phyloP scores from a whole-genome alignment of 148 eudicot genomes.

The Pouteria glomerata region DNA sequence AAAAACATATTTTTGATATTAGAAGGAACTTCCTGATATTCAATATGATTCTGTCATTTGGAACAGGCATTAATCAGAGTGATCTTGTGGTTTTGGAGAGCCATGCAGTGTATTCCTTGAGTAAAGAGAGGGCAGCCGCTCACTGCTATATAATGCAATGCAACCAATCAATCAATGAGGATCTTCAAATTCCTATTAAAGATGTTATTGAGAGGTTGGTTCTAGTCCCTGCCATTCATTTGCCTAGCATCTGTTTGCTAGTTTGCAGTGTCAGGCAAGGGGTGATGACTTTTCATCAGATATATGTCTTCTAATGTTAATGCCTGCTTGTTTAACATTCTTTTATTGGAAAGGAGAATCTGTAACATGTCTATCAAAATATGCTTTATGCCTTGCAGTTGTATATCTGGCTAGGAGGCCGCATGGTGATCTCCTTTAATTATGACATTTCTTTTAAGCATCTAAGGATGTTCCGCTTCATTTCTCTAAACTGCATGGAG shows the following conservation, averaged over 20 bases:
- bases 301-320: background rate
- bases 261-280: background rate
- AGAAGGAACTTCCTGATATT: background rate
- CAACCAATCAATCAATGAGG: conserved; percentile 26
- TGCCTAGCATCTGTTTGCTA: conserved; percentile 10
- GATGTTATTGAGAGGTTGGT: conserved; percentile 65
- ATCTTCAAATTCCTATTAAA: conserved; percentile 37
- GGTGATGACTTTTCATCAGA: background rate
- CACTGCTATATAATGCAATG: conserved; percentile 63
- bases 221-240: background rate
- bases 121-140: conserved; percentile 59
- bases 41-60: conserved; percentile 14
- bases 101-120: conserved; percentile 60
- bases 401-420: background rate
- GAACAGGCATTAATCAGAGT: conserved; percentile 44
- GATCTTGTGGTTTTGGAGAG: conserved; percentile 55
- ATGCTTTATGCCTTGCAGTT: background rate
- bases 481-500: background rate
- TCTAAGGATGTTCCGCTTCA: background rate
- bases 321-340: background rate
- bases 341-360: background rate
- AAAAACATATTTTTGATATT: too few species aligned
- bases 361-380: background rate
- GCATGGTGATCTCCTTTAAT: background rate
- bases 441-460: background rate